Conservation (phyloP, 257 asterid genomes). For the Petrea volubilis region DNA sequence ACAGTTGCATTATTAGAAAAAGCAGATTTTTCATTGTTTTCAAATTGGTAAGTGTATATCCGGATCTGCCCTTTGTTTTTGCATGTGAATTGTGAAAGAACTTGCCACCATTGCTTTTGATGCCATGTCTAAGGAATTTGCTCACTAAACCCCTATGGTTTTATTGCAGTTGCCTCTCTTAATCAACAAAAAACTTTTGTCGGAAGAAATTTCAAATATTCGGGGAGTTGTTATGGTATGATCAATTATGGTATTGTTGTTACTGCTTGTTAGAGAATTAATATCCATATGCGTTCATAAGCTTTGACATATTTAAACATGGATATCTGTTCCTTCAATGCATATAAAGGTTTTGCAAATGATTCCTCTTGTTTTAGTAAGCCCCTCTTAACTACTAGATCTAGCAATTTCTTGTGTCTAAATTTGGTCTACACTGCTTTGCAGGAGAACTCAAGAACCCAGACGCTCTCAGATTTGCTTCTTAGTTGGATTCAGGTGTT, state of each 20-base stretch:
- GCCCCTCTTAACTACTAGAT: background rate
- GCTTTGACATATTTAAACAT: conserved; percentile 1
- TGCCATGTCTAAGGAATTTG: conserved; percentile 10
- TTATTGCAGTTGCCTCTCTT: conserved; percentile 86
- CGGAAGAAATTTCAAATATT: conserved; percentile 72
- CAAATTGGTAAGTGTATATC: conserved; percentile 1
- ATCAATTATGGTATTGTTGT: conserved; percentile 23
- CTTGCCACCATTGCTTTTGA: background rate
- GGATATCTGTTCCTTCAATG: conserved; percentile 6
- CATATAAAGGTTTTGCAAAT: background rate
- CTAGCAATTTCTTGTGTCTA: conserved; percentile 3
- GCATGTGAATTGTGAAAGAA: background rate
- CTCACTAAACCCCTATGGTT: conserved; percentile 27
- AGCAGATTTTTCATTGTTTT: background rate
- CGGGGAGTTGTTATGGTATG: conserved; percentile 69
- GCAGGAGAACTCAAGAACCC: conserved; percentile 60
- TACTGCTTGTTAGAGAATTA: conserved; percentile 18
- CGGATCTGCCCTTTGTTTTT: conserved; percentile 9
- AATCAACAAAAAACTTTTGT: conserved; percentile 56
- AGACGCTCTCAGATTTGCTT: conserved; percentile 67
- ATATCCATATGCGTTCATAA: background rate
- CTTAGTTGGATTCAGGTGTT: conserved; percentile 91
- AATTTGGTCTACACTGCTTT: conserved; percentile 23
- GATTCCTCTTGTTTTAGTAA: background rate
- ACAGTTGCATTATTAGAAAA: background rate